Percentiles rank a stretch among this genome's conserved stretches.
Conservation (phyloP, 1,284 basidiomycete species). For the Leccinum insolens region DNA sequence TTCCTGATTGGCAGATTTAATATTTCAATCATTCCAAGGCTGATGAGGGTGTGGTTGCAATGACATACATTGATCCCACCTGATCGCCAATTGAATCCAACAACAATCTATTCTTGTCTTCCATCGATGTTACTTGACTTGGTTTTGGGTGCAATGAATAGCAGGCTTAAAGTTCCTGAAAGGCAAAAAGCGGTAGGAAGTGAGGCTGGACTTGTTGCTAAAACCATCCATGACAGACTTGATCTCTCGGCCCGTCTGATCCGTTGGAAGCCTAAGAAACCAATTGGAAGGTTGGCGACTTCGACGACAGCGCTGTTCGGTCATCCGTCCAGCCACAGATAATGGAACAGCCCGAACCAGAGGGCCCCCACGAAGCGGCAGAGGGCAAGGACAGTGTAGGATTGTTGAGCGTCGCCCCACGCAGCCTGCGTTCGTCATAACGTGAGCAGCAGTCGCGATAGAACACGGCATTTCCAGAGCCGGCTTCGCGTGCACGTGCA, state of each 20-base stretch:
- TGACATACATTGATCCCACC: not conserved
- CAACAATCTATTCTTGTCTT: not conserved
- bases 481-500: conserved; percentile 47
- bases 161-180: not conserved
- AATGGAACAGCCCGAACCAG: conserved; percentile 55
- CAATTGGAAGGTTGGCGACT: not conserved
- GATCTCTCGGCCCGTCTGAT: not conserved
- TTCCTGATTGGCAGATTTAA: not conserved
- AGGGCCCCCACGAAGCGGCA: conserved; percentile 58
- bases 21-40: not conserved
- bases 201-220: not conserved
- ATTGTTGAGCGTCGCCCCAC: conserved; percentile 48
- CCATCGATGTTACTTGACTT: not conserved
- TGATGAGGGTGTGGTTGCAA: not conserved
- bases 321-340: conserved; percentile 35
- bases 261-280: not conserved
- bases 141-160: not conserved
- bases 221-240: not conserved
- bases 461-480: conserved; percentile 47
- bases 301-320: not conserved
- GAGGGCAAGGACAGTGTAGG: conserved; percentile 76
- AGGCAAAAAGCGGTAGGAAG: not conserved
- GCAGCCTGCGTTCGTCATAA: conserved; percentile 61
- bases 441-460: conserved; percentile 43
- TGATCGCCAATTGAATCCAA: not conserved